Conservation (phyloP, 2,329 filamentous ascomycete genomes). For the Tolypocladium cylindrosporum region DNA sequence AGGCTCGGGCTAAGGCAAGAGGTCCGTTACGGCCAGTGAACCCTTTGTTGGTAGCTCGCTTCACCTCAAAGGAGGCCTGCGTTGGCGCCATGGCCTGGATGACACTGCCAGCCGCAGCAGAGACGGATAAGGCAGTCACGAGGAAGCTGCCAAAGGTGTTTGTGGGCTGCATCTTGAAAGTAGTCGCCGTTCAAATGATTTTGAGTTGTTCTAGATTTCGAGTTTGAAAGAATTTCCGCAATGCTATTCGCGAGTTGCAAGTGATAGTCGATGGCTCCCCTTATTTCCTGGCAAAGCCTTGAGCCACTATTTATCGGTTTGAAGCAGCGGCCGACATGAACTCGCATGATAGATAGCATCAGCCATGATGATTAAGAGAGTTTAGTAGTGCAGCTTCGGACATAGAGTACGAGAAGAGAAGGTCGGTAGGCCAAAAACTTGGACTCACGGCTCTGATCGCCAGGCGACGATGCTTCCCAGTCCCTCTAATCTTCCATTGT, state of each 20-base stretch:
- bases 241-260: background rate
- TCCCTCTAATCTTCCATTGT: background rate
- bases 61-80: background rate
- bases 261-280: background rate
- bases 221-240: background rate
- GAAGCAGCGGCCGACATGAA: background rate
- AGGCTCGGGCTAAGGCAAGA: slow-evolving; percentile 14
- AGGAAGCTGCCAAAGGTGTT: background rate
- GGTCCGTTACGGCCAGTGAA: slow-evolving; percentile 1
- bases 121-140: background rate
- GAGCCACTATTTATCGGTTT: background rate
- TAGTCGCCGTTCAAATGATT: background rate
- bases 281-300: background rate
- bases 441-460: background rate
- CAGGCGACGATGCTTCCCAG: background rate
- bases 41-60: background rate
- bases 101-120: background rate
- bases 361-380: background rate
- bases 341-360: background rate
- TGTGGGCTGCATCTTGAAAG: background rate
- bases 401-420: background rate
- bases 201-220: background rate
- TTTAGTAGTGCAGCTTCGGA: background rate
- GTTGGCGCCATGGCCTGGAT: background rate
- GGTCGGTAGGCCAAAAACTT: background rate